Percentiles rank a stretch among this genome's conserved stretches.
phyloP scores from a whole-genome alignment of 257 asterid genomes.

The Fraxinus anomala region DNA sequence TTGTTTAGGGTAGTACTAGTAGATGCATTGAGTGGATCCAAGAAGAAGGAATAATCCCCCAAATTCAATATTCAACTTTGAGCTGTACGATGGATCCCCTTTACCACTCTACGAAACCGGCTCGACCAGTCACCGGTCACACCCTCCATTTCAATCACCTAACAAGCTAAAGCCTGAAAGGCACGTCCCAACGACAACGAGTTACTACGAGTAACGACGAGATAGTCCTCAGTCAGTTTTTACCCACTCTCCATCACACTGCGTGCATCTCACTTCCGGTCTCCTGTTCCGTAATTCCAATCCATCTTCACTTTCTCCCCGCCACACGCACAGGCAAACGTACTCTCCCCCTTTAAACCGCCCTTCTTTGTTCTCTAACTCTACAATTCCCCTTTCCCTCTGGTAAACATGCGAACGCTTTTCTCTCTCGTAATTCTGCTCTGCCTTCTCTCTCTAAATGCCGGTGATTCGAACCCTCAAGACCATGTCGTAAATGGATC shows the following conservation, averaged over 20 bases:
- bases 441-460: constrained; percentile 30
- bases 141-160: not conserved
- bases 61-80: too few species aligned
- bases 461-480: constrained; percentile 41
- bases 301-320: not conserved
- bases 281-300: constrained; percentile 26
- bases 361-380: constrained; percentile 2
- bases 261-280: not conserved
- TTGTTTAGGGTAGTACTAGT: too few species aligned
- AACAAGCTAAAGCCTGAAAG: not conserved
- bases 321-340: constrained; percentile 4
- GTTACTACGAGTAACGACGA: not conserved
- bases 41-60: too few species aligned
- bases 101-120: not conserved
- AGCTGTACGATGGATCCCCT: not conserved
- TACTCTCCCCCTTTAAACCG: constrained; percentile 14
- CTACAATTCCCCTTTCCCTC: constrained; percentile 16
- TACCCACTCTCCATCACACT: not conserved
- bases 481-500: constrained; percentile 33
- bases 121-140: not conserved
- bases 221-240: not conserved
- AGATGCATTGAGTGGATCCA: too few species aligned
- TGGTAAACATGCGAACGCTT: constrained; percentile 30
- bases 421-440: constrained; percentile 31
- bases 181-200: not conserved